A percentile compares a stretch with the other conserved stretches of the same genome.
These are phyloP conservation scores for Suhomyces kilbournensis DNA, from an alignment of 805 yeast species.

Conservation along the genomic window DNA sequence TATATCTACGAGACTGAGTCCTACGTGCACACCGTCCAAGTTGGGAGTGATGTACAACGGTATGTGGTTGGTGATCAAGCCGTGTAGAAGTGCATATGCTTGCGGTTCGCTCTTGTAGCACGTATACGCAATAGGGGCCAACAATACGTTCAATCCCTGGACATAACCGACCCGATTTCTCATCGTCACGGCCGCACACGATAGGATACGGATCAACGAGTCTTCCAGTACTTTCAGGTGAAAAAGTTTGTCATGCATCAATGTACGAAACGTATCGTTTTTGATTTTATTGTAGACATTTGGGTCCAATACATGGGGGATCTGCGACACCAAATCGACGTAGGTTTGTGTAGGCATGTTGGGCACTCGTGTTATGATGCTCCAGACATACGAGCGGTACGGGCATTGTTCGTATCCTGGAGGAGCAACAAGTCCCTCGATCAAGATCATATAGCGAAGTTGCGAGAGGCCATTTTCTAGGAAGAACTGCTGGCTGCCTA, in stretches of 20 bases:
- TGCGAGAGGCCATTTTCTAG: conserved; percentile 51
- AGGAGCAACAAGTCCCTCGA: conserved; percentile 41
- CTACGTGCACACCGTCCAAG: conserved; percentile 78
- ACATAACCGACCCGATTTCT: conserved; percentile 54
- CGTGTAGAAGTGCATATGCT: conserved; percentile 70
- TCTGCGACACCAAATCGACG: conserved; percentile 45
- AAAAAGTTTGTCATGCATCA: conserved; percentile 69
- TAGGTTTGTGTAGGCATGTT: conserved; percentile 58
- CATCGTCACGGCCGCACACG: conserved; percentile 58
- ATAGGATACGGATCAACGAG: conserved; percentile 62
- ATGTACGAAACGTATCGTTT: conserved; percentile 83
- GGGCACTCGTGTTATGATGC: conserved; percentile 64
- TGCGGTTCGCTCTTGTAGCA: conserved; percentile 76
- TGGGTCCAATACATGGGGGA: conserved; percentile 45
- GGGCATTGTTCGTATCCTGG: conserved; percentile 55
- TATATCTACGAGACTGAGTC: conserved; percentile 67
- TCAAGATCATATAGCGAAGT: conserved; percentile 39
- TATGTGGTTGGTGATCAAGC: conserved; percentile 58
- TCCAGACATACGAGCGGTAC: conserved; percentile 77
- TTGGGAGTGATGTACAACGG: conserved; percentile 79
- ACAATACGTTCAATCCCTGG: conserved; percentile 87
- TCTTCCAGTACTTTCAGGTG: conserved; percentile 66
- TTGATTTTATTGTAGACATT: conserved; percentile 64
- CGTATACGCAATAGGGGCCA: conserved; percentile 79
- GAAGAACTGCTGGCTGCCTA: conserved; percentile 43